These are phyloP conservation scores for Globisporangium abappressorium DNA, from an alignment of 352 stramenopile species.

Conservation along the genomic window DNA sequence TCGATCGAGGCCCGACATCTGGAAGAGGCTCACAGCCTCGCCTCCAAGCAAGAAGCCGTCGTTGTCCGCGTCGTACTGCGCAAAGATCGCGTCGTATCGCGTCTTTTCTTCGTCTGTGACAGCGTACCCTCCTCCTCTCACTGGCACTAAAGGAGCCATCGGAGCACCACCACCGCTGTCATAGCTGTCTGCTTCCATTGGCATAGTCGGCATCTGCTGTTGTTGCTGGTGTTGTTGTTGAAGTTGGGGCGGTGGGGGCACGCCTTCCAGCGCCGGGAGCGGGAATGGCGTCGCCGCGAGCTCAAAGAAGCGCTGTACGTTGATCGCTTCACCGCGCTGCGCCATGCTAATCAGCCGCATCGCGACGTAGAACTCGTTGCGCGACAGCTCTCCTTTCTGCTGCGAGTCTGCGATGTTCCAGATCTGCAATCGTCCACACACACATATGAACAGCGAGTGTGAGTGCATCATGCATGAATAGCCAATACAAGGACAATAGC, in stretches of 20 bases:
- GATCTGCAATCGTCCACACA: conserved; percentile 34
- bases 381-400: conserved; percentile 66
- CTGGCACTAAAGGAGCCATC: not conserved
- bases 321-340: conserved; percentile 66
- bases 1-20: conserved; percentile 91
- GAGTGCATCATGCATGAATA: not conserved
- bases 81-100: conserved; percentile 92
- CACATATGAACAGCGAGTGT: conserved; percentile 1
- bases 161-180: not conserved
- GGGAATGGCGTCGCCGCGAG: conserved; percentile 52
- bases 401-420: conserved; percentile 78
- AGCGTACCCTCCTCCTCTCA: conserved; percentile 48
- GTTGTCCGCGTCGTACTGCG: conserved; percentile 86
- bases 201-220: not conserved
- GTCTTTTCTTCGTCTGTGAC: conserved; percentile 87
- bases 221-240: conserved; percentile 8
- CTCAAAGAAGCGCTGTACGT: conserved; percentile 68
- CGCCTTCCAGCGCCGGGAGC: conserved; percentile 61
- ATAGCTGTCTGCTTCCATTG: conserved; percentile 9
- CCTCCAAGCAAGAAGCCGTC: conserved; percentile 90
- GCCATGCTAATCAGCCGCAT: conserved; percentile 86
- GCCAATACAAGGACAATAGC: not conserved
- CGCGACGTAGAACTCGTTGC: conserved; percentile 83
- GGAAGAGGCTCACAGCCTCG: conserved; percentile 91
- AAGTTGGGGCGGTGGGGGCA: conserved; percentile 36